A percentile compares a stretch with the other conserved stretches of the same genome.
These are phyloP conservation scores for Aspergillus tubingensis DNA, from an alignment of 2,329 filamentous ascomycete genomes.

Conservation along the genomic window DNA sequence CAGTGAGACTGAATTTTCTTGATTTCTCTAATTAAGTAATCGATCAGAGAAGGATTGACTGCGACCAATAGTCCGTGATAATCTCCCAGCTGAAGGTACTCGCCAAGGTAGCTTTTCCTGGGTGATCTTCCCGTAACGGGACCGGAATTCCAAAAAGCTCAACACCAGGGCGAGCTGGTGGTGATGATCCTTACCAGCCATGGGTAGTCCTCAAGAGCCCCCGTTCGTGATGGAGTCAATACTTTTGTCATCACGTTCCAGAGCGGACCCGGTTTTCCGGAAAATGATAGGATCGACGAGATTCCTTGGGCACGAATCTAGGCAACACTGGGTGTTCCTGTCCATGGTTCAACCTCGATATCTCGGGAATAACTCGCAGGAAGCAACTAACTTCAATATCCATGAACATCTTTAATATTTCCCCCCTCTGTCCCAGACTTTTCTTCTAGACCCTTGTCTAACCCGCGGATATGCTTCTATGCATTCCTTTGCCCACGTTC, in stretches of 20 bases:
- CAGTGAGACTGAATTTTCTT: not conserved
- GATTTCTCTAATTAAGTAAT: not conserved
- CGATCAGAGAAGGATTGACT: not conserved
- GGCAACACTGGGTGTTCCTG: not conserved
- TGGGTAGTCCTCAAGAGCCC: not conserved
- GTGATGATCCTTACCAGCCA: not conserved
- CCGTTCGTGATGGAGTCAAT: not conserved
- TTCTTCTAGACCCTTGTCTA: not conserved
- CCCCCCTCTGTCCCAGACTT: not conserved
- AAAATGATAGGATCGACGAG: not conserved
- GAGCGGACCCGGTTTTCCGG: not conserved
- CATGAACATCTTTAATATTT: not conserved
- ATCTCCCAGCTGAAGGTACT: not conserved
- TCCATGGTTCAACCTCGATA: not conserved
- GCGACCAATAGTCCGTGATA: not conserved
- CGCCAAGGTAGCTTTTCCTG: not conserved
- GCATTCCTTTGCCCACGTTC: not conserved
- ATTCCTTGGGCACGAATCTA: not conserved
- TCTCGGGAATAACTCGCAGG: not conserved
- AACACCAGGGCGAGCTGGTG: not conserved
- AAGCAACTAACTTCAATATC: not conserved
- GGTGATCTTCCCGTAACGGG: not conserved
- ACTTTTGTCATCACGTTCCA: slow-evolving; percentile 2
- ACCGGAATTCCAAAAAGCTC: not conserved
- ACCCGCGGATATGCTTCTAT: not conserved